phyloP scores from a whole-genome alignment of 2,329 filamentous ascomycete species.

The Pseudomassariella vexata region DNA sequence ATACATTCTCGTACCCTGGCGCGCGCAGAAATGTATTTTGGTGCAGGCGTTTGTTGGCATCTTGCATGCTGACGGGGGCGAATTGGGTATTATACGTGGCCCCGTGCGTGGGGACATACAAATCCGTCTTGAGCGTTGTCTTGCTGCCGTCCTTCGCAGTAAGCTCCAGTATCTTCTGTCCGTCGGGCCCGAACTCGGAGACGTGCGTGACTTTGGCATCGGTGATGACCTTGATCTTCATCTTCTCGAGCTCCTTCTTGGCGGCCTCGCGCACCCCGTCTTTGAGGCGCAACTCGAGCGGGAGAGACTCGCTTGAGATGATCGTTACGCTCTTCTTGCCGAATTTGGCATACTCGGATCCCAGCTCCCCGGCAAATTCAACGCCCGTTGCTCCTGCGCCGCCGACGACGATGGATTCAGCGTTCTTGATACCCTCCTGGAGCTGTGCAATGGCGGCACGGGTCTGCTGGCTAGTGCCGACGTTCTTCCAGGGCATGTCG shows the following conservation, averaged over 20 bases:
- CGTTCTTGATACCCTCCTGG: constrained; percentile 31
- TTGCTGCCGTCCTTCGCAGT: constrained; percentile 25
- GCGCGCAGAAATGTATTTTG: constrained; percentile 31
- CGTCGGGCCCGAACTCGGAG: constrained; percentile 4
- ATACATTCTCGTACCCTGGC: constrained; percentile 32
- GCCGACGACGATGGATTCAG: constrained; percentile 43
- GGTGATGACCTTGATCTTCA: constrained; percentile 36
- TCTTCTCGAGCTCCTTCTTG: constrained; percentile 32
- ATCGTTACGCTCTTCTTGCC: constrained; percentile 42
- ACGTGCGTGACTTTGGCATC: constrained; percentile 29
- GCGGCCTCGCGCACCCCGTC: constrained; percentile 32
- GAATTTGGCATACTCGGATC: constrained; percentile 34
- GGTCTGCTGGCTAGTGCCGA: constrained; percentile 36
- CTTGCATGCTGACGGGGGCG: constrained; percentile 29
- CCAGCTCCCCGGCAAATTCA: constrained; percentile 47
- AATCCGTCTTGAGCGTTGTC: constrained; percentile 32
- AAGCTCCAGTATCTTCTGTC: constrained; percentile 25
- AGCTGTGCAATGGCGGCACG: constrained; percentile 29
- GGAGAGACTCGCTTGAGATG: constrained; percentile 31
- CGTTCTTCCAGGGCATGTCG: constrained; percentile 43
- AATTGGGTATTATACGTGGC: constrained; percentile 38
- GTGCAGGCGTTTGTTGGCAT: constrained; percentile 26
- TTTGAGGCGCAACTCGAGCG: constrained; percentile 26
- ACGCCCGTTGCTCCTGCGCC: constrained; percentile 46
- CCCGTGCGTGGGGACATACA: constrained; percentile 43